Evolutionary conservation across 1,284 basidiomycete species (phyloP).

Genomic region (Trichosporon coremiiforme): DNA sequence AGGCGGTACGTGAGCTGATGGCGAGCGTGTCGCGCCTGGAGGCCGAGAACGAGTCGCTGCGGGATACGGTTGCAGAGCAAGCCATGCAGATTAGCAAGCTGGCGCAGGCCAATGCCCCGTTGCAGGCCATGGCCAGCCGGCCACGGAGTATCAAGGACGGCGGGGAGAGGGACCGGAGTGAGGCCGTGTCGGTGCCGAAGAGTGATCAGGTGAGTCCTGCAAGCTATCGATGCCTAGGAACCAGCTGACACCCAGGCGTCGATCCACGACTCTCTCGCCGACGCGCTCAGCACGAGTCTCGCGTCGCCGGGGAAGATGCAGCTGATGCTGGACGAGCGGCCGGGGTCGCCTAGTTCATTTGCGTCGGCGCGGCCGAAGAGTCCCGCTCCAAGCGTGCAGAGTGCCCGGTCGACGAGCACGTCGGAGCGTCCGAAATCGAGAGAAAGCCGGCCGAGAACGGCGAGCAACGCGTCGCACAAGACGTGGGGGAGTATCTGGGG

Average conservation of each 20-base stretch:
- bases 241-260: constrained; percentile 7
- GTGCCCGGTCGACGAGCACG: background rate
- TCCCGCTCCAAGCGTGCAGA: constrained; percentile 20
- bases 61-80: constrained; percentile 19
- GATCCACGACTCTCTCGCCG: constrained; percentile 29
- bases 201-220: background rate
- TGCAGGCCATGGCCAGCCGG: constrained; percentile 7
- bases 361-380: constrained; percentile 18
- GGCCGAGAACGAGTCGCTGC: constrained; percentile 43
- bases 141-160: background rate
- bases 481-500: constrained; percentile 27
- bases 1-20: constrained; percentile 46
- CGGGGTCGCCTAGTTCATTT: background rate
- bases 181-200: background rate
- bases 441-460: background rate
- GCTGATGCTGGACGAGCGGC: constrained; percentile 14
- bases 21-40: constrained; percentile 42
- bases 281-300: constrained; percentile 28
- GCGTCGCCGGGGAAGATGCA: constrained; percentile 24
- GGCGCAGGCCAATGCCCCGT: background rate
- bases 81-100: background rate
- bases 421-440: background rate
- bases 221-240: too few relatives aligned
- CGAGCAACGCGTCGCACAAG: constrained; percentile 12
- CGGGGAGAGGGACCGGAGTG: background rate